These are phyloP conservation scores for Linum usitatissimum DNA, from an alignment of 345 rosid species.

Conservation along the genomic window DNA sequence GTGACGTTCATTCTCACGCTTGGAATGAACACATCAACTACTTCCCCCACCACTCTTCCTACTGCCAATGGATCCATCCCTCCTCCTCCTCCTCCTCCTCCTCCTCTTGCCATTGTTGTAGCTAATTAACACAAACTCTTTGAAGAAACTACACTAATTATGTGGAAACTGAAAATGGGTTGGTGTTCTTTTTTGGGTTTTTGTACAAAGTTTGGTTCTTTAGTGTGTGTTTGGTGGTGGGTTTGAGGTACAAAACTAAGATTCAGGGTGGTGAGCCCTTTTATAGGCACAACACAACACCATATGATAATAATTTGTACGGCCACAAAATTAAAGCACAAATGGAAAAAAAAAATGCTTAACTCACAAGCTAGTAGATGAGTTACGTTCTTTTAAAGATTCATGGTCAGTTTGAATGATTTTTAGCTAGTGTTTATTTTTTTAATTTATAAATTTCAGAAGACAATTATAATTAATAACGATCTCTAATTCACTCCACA, in stretches of 20 bases:
- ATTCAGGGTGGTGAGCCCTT: not conserved
- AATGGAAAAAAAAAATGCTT: conserved; percentile 1
- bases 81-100: conserved; percentile 28
- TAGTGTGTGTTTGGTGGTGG: not conserved
- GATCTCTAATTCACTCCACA: too few relatives aligned
- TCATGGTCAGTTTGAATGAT: too few relatives aligned
- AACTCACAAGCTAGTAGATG: conserved; percentile 13
- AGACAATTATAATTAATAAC: too few relatives aligned
- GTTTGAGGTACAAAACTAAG: conserved; percentile 1
- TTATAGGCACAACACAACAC: conserved; percentile 11
- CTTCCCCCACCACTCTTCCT: conserved; percentile 75
- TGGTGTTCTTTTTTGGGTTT: too few relatives aligned
- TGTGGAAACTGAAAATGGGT: too few relatives aligned
- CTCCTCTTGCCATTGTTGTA: conserved; percentile 25
- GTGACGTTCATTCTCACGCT: conserved; percentile 48
- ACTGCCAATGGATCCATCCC: conserved; percentile 40
- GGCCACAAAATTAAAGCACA: not conserved
- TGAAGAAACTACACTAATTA: too few relatives aligned
- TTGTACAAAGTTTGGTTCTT: not conserved
- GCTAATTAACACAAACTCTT: not conserved
- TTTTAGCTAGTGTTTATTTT: too few relatives aligned
- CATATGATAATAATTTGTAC: too few relatives aligned
- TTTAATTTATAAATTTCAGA: too few relatives aligned
- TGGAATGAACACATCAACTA: conserved; percentile 53
- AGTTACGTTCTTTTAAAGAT: too few relatives aligned